Base-by-base conservation (phyloP, 2,329 filamentous ascomycete genomes). In the Pseudonectria buxi region DNA sequence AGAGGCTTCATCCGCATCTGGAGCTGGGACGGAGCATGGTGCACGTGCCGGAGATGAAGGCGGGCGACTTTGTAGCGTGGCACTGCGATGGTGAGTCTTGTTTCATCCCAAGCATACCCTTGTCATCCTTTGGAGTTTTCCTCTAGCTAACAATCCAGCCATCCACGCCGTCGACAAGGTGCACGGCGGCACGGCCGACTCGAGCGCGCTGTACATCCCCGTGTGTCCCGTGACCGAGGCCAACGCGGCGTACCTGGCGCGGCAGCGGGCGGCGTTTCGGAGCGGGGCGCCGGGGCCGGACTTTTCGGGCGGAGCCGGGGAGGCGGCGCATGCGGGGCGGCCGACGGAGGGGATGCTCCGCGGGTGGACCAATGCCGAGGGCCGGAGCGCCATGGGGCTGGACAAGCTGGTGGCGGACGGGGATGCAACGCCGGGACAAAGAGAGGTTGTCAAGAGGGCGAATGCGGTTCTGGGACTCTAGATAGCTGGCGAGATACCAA, bases 201-300 rank as follows among this genome's bases (percentile, higher is more conserved):
- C 84, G 0, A 88, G 81, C 48, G 89, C 95, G 0, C 54, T 95
- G 40, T 95, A 95, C 53, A 94, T 95, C 36, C 88, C 89, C 0
- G 81, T 86, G 0, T 92, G 85, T 36, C 88, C 89, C 0, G 70
- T 87, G 22, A 94, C 87, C 1, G 75, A 81, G 35, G 63, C 69
- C 26, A 95, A 92, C 50, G 79, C 83, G 0, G 62, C 73, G 14
- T 92, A 89, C 54, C 66, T 90, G 1, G 69, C 63, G 2, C 71
- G 76, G 12, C 87, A 94, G 63, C 73, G 83, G 14, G 68, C 76
- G n/a, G 74, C 77, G 0, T 92, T 92, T 47, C 58, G 82, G 3
- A 55, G 65, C 0, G 88, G 87, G 4, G 75, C 71, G 0, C 81
- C 81, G 0, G 75, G 72, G 0, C 81, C 79, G 22, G 83, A 87